A percentile compares a stretch with the other conserved stretches of the same genome.
Conservation (phyloP, 192 early-diverging fungal genomes). For the Phycomyces nitens region DNA sequence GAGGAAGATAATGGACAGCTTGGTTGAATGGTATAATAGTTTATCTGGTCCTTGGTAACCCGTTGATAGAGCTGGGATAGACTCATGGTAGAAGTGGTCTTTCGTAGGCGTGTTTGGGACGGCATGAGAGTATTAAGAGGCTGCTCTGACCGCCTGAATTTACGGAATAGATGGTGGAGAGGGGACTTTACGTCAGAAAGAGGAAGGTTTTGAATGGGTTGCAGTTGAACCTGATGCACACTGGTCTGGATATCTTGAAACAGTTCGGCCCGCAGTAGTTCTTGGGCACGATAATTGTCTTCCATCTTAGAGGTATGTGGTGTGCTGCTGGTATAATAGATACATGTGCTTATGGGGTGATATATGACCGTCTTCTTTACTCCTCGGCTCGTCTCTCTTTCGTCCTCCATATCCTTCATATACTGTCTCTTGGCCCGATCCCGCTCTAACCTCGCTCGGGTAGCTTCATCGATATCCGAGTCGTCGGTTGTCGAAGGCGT, state of each 20-base stretch:
- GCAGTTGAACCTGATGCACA: conserved; percentile 17
- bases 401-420: conserved; percentile 30
- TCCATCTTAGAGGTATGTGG: conserved; percentile 20
- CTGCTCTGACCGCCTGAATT: conserved; percentile 11
- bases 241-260: conserved; percentile 24
- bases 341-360: conserved; percentile 25
- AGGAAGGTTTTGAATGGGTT: conserved; percentile 6
- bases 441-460: conserved; percentile 3
- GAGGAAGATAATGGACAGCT: neutral
- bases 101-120: neutral
- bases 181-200: conserved; percentile 11
- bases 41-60: conserved; percentile 27
- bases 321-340: conserved; percentile 28
- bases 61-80: conserved; percentile 24
- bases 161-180: conserved; percentile 19
- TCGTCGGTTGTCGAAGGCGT: neutral
- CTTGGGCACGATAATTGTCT: conserved; percentile 15
- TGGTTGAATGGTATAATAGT: conserved; percentile 26
- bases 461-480: conserved; percentile 5
- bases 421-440: conserved; percentile 17
- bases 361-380: conserved; percentile 26
- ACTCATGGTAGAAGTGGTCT: conserved; percentile 15
- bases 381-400: conserved; percentile 10
- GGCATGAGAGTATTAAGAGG: neutral
- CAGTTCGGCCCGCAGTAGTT: conserved; percentile 21